phyloP scores from a whole-genome alignment of 495 filamentous ascomycete species.

The Chaetomium tenue region DNA sequence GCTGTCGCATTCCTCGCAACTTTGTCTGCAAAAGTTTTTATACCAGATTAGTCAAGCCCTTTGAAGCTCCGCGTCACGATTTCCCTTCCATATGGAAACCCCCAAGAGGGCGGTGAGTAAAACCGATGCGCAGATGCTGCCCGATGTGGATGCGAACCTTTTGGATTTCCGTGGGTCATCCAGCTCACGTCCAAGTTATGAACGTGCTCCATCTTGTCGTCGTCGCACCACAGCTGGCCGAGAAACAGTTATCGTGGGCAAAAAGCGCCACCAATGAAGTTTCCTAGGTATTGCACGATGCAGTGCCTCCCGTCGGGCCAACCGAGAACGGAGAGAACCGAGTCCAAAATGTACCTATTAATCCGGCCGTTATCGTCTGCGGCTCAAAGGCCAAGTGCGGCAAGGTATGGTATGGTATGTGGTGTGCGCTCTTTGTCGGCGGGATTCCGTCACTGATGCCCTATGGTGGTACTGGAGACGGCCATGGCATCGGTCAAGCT shows the following conservation, averaged over 20 bases:
- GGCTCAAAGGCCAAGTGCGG: not conserved
- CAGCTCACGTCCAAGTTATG: conserved; percentile 66
- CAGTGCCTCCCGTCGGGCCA: not conserved
- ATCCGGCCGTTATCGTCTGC: not conserved
- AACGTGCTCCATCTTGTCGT: conserved; percentile 58
- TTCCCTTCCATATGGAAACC: not conserved
- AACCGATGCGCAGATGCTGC: not conserved
- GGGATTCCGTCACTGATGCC: conserved; percentile 26
- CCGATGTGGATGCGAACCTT: conserved; percentile 39
- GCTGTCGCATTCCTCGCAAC: conserved; percentile 21
- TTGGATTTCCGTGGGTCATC: conserved; percentile 56
- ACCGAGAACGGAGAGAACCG: conserved; percentile 6
- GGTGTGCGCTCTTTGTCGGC: conserved; percentile 13
- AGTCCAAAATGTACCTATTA: not conserved
- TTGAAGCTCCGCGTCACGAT: not conserved
- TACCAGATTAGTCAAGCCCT: conserved; percentile 5
- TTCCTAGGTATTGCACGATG: conserved; percentile 1
- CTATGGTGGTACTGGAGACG: conserved; percentile 13
- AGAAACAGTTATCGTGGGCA: not conserved
- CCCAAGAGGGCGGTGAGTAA: not conserved
- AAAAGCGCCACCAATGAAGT: not conserved
- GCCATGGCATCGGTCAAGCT: conserved; percentile 26
- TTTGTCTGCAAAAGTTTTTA: conserved; percentile 26
- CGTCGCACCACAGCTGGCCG: conserved; percentile 12
- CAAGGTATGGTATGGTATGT: not conserved